These are phyloP conservation scores for Penicillium digitatum DNA, from an alignment of 2,329 filamentous ascomycete species.

Conservation along the genomic window DNA sequence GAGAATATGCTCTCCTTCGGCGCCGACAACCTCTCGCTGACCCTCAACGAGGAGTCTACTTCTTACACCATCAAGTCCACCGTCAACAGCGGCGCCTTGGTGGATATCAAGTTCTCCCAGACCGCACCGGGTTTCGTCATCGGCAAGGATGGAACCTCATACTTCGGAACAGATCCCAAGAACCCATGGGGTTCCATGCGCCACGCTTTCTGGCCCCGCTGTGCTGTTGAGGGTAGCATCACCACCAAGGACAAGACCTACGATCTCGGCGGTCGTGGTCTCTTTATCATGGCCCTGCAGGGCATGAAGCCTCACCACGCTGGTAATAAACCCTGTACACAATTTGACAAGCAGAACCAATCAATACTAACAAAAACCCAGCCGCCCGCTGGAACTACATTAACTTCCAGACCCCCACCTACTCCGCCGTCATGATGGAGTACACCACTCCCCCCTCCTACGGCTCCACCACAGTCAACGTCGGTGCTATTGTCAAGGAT, in stretches of 20 bases:
- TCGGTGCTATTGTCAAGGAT: constrained; percentile 78
- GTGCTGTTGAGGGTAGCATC: constrained; percentile 75
- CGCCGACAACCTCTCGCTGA: constrained; percentile 77
- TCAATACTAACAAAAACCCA: constrained; percentile 24
- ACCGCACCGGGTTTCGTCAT: constrained; percentile 75
- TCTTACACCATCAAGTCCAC: constrained; percentile 87
- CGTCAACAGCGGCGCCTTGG: constrained; percentile 71
- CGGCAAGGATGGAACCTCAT: constrained; percentile 77
- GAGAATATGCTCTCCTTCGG: constrained; percentile 79
- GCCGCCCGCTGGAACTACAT: constrained; percentile 88
- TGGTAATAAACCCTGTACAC: constrained; percentile 46
- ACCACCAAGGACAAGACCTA: constrained; percentile 75
- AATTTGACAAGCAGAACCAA: not conserved
- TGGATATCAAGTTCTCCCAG: constrained; percentile 79
- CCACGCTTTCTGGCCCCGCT: constrained; percentile 92
- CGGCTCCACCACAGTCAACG: constrained; percentile 74
- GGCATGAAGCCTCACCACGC: constrained; percentile 99
- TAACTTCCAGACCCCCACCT: constrained; percentile 81
- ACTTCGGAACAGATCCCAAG: constrained; percentile 78
- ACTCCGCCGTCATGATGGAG: constrained; percentile 92
- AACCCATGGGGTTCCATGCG: constrained; percentile 91
- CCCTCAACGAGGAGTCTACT: constrained; percentile 78
- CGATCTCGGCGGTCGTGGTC: constrained; percentile 73
- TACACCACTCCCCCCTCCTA: constrained; percentile 93
- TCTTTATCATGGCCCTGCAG: constrained; percentile 83